Evolutionary conservation across 495 filamentous ascomycete species (phyloP).

Genomic region (Penicillium tannophilum): DNA sequence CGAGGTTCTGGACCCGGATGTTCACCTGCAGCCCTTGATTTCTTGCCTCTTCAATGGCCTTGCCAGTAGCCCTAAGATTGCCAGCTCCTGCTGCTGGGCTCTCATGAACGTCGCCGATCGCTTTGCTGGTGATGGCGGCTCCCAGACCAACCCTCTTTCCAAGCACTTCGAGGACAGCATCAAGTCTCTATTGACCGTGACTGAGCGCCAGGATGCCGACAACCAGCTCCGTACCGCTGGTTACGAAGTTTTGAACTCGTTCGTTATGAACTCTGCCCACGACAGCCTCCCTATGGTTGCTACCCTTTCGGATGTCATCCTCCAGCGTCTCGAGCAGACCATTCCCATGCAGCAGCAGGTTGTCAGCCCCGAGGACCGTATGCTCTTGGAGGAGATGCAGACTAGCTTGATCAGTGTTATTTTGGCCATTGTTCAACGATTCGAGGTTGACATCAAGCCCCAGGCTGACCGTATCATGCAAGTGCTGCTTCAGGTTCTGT

Average conservation of each 20-base stretch:
- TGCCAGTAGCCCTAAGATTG: slow-evolving; percentile 93
- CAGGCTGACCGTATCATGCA: slow-evolving; percentile 94
- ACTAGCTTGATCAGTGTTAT: slow-evolving; percentile 90
- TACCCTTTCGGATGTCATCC: slow-evolving; percentile 75
- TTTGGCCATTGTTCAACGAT: slow-evolving; percentile 85
- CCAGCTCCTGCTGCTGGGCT: slow-evolving; percentile 97
- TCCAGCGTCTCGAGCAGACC: slow-evolving; percentile 88
- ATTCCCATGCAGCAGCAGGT: slow-evolving; percentile 90
- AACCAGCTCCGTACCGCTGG: slow-evolving; percentile 94
- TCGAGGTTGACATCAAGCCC: slow-evolving; percentile 88
- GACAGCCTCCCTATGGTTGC: slow-evolving; percentile 82
- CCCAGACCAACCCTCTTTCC: slow-evolving; percentile 78
- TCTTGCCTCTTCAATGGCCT: slow-evolving; percentile 87
- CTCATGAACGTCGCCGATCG: slow-evolving; percentile 97
- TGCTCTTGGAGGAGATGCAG: slow-evolving; percentile 95
- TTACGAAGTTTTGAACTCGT: slow-evolving; percentile 96
- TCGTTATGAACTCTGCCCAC: slow-evolving; percentile 84
- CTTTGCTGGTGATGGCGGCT: slow-evolving; percentile 80
- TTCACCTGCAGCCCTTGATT: slow-evolving; percentile 82
- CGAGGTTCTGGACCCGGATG: slow-evolving; percentile 78
- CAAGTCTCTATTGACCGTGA: slow-evolving; percentile 78
- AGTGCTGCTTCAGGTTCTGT: slow-evolving; percentile 76
- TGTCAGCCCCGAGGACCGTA: slow-evolving; percentile 92
- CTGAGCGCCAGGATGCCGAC: slow-evolving; percentile 79
- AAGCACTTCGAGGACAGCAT: slow-evolving; percentile 93